phyloP scores from a whole-genome alignment of 768 basidiomycete species.

The Cyclocybe cylindracea region DNA sequence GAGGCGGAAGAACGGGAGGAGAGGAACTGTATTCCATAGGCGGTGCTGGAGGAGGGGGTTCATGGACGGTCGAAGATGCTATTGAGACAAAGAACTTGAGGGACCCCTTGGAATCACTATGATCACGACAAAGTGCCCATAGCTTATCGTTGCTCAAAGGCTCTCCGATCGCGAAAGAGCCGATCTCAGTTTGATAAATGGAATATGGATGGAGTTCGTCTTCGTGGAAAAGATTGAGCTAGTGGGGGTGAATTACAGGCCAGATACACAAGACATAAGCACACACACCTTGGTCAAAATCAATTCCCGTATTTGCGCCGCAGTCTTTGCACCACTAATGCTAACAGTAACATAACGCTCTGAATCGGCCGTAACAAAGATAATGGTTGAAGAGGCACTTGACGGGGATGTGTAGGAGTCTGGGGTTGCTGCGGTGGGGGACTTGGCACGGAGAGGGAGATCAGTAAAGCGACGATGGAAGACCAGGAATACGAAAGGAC shows the following conservation, averaged over 20 bases:
- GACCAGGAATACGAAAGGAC: conserved; percentile 5
- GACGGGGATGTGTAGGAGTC: conserved; percentile 32
- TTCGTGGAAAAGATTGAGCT: conserved; percentile 85
- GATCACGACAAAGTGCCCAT: conserved; percentile 66
- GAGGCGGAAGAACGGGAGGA: conserved; percentile 37
- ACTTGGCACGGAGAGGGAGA: conserved; percentile 25
- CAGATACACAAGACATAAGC: conserved; percentile 1
- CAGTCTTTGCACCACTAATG: conserved; percentile 62
- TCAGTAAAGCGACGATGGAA: conserved; percentile 16
- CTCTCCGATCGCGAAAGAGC: conserved; percentile 71
- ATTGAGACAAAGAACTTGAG: conserved; percentile 85
- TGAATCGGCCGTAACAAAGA: conserved; percentile 78
- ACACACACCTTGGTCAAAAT: conserved; percentile 74
- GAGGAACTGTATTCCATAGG: conserved; percentile 21
- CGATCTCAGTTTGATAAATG: conserved; percentile 89
- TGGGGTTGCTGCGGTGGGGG: conserved; percentile 39
- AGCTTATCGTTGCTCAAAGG: conserved; percentile 73
- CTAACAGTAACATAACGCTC: conserved; percentile 75
- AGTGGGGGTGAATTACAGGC: conserved; percentile 4
- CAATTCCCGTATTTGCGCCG: conserved; percentile 74
- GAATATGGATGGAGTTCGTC: conserved; percentile 72
- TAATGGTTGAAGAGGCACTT: conserved; percentile 36
- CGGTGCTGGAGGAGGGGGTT: conserved; percentile 35
- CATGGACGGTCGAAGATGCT: conserved; percentile 61
- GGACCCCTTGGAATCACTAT: conserved; percentile 76